Percentiles rank a stretch among this genome's conserved stretches.
These are phyloP conservation scores for Gillenia trifoliata DNA, from an alignment of 306 rosid species.

Conservation along the genomic window DNA sequence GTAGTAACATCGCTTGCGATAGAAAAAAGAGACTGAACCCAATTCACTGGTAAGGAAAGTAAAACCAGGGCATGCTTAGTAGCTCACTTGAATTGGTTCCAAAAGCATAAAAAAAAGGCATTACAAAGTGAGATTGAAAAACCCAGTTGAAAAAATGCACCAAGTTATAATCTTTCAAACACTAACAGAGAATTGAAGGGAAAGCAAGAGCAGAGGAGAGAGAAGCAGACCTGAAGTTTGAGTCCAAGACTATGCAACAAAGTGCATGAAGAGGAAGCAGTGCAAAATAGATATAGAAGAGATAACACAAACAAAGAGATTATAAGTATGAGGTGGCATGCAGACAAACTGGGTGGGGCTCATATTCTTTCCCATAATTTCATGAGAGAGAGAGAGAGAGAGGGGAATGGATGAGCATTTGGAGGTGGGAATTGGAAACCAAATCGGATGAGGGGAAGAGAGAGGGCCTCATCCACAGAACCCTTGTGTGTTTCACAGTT, in stretches of 20 bases:
- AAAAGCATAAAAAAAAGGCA: background rate
- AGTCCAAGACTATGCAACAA: constrained; percentile 30
- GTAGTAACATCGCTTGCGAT: background rate
- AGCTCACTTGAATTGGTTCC: background rate
- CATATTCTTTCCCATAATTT: constrained; percentile 21
- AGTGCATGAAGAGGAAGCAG: constrained; percentile 42
- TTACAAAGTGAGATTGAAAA: background rate
- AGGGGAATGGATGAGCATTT: constrained; percentile 61
- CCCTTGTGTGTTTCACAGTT: constrained; percentile 55
- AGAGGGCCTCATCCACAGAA: constrained; percentile 53
- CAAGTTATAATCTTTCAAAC: background rate
- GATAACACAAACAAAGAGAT: constrained; percentile 24
- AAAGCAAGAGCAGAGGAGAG: background rate
- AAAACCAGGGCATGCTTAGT: background rate
- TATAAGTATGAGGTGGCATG: constrained; percentile 28
- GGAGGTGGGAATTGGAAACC: constrained; percentile 62
- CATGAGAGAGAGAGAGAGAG: constrained; percentile 6
- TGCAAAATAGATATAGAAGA: constrained; percentile 13
- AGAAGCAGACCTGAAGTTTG: constrained; percentile 30
- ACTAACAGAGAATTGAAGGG: constrained; percentile 16
- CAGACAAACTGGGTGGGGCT: constrained; percentile 45
- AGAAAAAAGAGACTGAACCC: background rate
- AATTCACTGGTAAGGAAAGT: background rate
- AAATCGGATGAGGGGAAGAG: constrained; percentile 51
- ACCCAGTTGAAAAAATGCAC: background rate